Evolutionary conservation across 202 grass and related monocot species (phyloP).

Genomic region (Cymbopogon flexuosus): DNA sequence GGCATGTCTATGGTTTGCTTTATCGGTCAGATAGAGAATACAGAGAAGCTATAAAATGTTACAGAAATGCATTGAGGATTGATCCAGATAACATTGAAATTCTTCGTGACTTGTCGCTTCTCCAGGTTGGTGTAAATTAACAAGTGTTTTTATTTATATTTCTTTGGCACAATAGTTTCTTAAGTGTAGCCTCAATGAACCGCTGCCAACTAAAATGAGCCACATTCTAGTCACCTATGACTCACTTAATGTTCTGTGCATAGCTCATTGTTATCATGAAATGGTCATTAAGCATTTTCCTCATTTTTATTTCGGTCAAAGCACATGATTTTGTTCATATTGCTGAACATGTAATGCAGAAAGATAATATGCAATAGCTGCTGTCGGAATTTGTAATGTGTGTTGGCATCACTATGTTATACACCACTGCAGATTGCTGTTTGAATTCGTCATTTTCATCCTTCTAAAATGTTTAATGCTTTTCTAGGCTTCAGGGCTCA

Average conservation of each 20-base stretch:
- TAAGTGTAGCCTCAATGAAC: not conserved
- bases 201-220: not conserved
- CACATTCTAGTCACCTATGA: not conserved
- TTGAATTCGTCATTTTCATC: not conserved
- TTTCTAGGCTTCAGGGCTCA: not conserved
- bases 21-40: constrained; percentile 99
- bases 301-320: not conserved
- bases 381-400: not conserved
- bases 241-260: constrained; percentile 11
- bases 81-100: constrained; percentile 99
- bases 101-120: constrained; percentile 89
- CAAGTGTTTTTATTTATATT: not conserved
- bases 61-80: constrained; percentile 97
- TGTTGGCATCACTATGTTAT: constrained; percentile 10
- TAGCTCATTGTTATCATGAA: constrained; percentile 23
- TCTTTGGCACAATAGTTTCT: not conserved
- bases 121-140: constrained; percentile 63
- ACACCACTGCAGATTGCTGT: not conserved
- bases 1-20: constrained; percentile 98
- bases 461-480: not conserved
- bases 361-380: not conserved
- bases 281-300: not conserved
- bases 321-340: constrained; percentile 11
- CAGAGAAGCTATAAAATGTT: constrained; percentile 99
- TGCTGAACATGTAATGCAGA: not conserved